phyloP scores from a whole-genome alignment of 164 flowering plant species.

The Vitis rotundifolia region DNA sequence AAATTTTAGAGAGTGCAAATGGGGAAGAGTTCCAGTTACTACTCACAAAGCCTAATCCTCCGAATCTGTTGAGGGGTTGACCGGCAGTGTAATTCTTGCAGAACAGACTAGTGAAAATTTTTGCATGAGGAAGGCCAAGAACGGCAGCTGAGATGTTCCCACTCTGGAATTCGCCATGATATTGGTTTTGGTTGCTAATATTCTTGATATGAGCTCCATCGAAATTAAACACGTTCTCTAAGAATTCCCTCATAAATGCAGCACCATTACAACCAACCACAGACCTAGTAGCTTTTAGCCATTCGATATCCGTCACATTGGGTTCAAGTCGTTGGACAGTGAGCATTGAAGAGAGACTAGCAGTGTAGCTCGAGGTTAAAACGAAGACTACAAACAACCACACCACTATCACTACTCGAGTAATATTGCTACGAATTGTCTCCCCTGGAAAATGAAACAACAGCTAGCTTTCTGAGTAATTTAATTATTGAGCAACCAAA shows the following conservation, averaged over 20 bases:
- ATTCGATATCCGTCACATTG: slow-evolving; percentile 24
- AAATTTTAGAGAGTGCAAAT: too few species aligned
- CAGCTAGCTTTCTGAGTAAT: too few species aligned
- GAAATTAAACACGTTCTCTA: slow-evolving; percentile 29
- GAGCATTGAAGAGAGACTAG: slow-evolving; percentile 54
- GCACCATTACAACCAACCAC: slow-evolving; percentile 44
- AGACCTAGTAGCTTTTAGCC: slow-evolving; percentile 22
- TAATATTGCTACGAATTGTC: slow-evolving; percentile 35
- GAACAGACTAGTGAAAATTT: slow-evolving; percentile 24
- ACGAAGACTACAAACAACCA: slow-evolving; percentile 54
- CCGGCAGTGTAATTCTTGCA: slow-evolving; percentile 30
- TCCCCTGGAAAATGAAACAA: slow-evolving; percentile 34
- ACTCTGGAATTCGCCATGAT: slow-evolving; percentile 17
- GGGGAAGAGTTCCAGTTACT: too few species aligned
- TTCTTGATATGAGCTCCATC: slow-evolving; percentile 20
- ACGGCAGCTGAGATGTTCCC: slow-evolving; percentile 37
- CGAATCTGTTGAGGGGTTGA: too few species aligned
- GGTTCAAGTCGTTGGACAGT: slow-evolving; percentile 45
- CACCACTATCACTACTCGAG: slow-evolving; percentile 35
- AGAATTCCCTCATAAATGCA: slow-evolving; percentile 36
- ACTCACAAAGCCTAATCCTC: too few species aligned
- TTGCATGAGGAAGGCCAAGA: slow-evolving; percentile 34
- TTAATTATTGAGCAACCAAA: neutral
- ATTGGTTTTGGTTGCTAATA: slow-evolving; percentile 15
- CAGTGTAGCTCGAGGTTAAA: slow-evolving; percentile 49